Base-by-base conservation (phyloP, 1,284 basidiomycete genomes). In the Termitomyces sp. region DNA sequence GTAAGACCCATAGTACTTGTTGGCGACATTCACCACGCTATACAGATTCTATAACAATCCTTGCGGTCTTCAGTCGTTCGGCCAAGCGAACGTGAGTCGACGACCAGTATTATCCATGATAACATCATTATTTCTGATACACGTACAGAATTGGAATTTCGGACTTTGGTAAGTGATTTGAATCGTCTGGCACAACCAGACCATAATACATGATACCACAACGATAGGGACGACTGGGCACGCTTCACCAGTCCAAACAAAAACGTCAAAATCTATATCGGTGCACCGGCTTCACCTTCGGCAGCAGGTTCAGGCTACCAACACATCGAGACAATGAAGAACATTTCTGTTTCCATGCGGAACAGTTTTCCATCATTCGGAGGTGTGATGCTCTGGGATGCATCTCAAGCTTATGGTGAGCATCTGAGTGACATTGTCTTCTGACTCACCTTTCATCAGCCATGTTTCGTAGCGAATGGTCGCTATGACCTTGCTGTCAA, bases 381-480 rank as follows among this genome's bases (percentile, higher is more conserved):
- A 15, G 85, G 85, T 28, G 80, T 87, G 15, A 88, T 86, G 83
- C 64, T 88, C 44, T 88, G 84, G 84, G 86, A 86, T 65, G 80
- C 77, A 52, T 86, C 83, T 42, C 83, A 87, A 67, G 84, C 85
- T 12, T 84, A 80, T 59, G 77, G 83, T 83, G 64, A 52, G 73
- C 67, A 36, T 44, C 13, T 26, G 17, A 36, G 15, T 36, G 13
- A 24, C 13, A 33, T 39, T 13, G 17, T 36, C 9, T 19, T 51
- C 7, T 13, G n/a, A 30, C 21, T 24, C 34, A 19, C 39, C n/a
- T 36, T 45, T 12, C 17, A 26, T 28, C 2, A 31, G 26, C 12
- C 41, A 28, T 50, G 19, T 28, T 45, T 44, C 56, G 15, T 57
- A 83, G 83, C 72, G n/a, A 86, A 87, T 64, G 68, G 70, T 58